Evolutionary conservation across 2,329 filamentous ascomycete genomes (phyloP).

Genomic region (Gliomastix tumulicola): DNA sequence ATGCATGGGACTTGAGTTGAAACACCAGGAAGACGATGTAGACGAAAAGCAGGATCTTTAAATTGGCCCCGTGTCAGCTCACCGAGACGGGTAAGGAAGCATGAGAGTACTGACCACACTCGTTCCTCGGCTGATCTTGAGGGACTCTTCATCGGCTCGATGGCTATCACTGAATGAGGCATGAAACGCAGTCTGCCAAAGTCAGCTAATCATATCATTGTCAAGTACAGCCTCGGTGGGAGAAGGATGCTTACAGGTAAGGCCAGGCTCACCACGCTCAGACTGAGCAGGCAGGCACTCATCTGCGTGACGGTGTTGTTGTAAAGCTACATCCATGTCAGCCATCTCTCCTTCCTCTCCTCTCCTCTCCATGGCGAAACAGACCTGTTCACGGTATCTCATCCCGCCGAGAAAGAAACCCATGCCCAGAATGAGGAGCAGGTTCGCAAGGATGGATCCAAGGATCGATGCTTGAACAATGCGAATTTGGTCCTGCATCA

Average conservation of each 20-base stretch:
- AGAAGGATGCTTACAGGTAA: slow-evolving; percentile 53
- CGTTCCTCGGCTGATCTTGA: slow-evolving; percentile 83
- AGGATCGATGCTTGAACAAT: slow-evolving; percentile 88
- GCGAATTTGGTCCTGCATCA: slow-evolving; percentile 74
- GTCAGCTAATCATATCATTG: slow-evolving; percentile 22
- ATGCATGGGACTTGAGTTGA: slow-evolving; percentile 85
- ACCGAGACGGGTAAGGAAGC: not conserved
- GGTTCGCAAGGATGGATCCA: slow-evolving; percentile 82
- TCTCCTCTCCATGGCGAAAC: too few species aligned
- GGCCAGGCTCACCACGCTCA: slow-evolving; percentile 84
- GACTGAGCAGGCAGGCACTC: slow-evolving; percentile 85
- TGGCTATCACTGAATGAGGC: slow-evolving; percentile 65
- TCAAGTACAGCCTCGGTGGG: not conserved
- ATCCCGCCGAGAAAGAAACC: slow-evolving; percentile 81
- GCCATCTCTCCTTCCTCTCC: too few species aligned
- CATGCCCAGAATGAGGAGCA: slow-evolving; percentile 88
- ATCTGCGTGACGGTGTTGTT: slow-evolving; percentile 95
- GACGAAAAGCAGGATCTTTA: slow-evolving; percentile 72
- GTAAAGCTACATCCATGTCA: slow-evolving; percentile 57
- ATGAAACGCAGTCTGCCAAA: slow-evolving; percentile 72
- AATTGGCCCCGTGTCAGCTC: not conserved
- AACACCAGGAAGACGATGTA: slow-evolving; percentile 82
- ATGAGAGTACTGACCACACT: slow-evolving; percentile 58
- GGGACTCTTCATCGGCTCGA: slow-evolving; percentile 61
- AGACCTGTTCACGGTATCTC: slow-evolving; percentile 81